phyloP scores from a whole-genome alignment of 371 early-diverging fungal species.

The Capillidium rhysosporum region DNA sequence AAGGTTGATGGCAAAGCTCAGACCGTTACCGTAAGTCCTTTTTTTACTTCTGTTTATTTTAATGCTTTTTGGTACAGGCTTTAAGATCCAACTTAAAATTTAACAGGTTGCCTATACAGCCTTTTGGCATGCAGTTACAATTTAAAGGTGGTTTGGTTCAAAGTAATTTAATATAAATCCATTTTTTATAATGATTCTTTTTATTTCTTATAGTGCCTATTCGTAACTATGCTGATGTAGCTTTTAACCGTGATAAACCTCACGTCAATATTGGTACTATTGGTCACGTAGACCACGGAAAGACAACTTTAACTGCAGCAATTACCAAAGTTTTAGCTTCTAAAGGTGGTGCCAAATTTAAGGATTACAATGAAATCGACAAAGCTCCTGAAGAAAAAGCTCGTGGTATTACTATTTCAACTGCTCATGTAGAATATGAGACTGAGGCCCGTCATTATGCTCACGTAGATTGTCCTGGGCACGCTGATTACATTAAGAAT shows the following conservation, averaged over 20 bases:
- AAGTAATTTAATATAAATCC: too few relatives aligned
- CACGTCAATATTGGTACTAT: conserved; percentile 99
- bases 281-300: conserved; percentile 99
- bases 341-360: conserved; percentile 65
- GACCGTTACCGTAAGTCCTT: too few relatives aligned
- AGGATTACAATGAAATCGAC: conserved; percentile 89
- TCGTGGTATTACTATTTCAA: conserved; percentile 92
- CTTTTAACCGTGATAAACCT: conserved; percentile 64
- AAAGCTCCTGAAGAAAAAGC: conserved; percentile 96
- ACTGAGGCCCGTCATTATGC: conserved; percentile 82
- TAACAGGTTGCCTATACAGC: too few relatives aligned
- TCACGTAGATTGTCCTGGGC: conserved; percentile 99
- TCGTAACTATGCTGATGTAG: conserved; percentile 4
- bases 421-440: conserved; percentile 93
- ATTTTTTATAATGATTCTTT: not conserved
- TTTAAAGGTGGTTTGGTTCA: too few relatives aligned
- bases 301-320: conserved; percentile 98
- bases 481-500: conserved; percentile 99
- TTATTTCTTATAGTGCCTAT: not conserved
- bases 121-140: too few relatives aligned
- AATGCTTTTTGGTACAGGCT: too few relatives aligned
- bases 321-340: conserved; percentile 88
- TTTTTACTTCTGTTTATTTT: too few relatives aligned
- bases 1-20: too few relatives aligned
- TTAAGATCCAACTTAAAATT: too few relatives aligned